Evolutionary conservation across 148 eudicot genomes (phyloP), one percentile per base, ranked within the genome.

Genomic region (Silene uniflora): DNA sequence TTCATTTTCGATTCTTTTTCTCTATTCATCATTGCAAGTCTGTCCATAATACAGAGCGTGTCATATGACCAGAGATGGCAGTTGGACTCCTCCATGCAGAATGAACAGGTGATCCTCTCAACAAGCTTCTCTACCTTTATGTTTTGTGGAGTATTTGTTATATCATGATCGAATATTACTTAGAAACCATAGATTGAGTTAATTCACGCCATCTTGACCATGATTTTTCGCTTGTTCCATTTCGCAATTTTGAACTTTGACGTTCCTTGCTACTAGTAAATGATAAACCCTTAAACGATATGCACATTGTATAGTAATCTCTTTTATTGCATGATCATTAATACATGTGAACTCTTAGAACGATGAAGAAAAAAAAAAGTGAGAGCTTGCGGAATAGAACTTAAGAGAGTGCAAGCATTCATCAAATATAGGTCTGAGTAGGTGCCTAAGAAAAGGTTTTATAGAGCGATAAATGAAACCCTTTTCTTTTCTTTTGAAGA

Each of bases 61-160:
- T 52, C 80, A 47, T 87, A 85, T 84, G 92, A 91, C 62, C 87
- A 83, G 65, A 82, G 88, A 75, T 95, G 93, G 96, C 92, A 78
- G 81, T 69, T 79, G 77, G 96, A 90, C 75, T 84, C 88, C 63
- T 73, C 83, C 73, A 77, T 86, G 72, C 90, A 86, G 67, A 90
- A 73, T 86, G 96, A 92, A 67, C 97, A 86, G 97, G 99, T 85
- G 27, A 65, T 47, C 24, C 19, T 60, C 23, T n/a, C 10, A 27
- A n/a, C 25, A 44, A 25, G 39, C 54, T 27, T 58, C 21, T 25
- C 13, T 44, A n/a, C 49, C 17, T 61, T 46, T 3, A 27, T 65
- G 21, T 19, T 35, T 49, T 56, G 32, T 18, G 55, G 49, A 22
- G 61, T 64, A 44, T 23, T 70, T 61, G 74, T 39, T 63, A 54